Base-by-base conservation (phyloP, 2,329 filamentous ascomycete species). In the Ophiostoma tasmaniense region DNA sequence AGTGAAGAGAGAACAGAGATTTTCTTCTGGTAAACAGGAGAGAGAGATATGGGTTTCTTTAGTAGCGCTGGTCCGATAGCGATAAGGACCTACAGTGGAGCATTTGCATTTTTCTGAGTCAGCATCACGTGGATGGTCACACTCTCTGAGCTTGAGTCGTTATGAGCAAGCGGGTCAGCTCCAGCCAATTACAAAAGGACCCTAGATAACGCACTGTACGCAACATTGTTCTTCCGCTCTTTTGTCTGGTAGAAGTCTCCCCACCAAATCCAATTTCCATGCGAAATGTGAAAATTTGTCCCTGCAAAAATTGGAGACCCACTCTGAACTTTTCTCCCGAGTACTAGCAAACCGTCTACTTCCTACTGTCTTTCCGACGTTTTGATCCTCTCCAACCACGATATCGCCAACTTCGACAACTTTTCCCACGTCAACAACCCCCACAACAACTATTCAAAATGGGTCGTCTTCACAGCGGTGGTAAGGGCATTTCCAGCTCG, bases 401-500 rank as follows among this genome's bases (percentile, higher is more conserved):
- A 66, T 22, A 64, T 64, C 61, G 61, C 61, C 64, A 66, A 70
- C 68, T 64, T 68, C 71, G 72, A 74, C 73, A 74, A 74, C 71
- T 74, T 30, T 73, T 75, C 73, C 73, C 77, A 76, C 79, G 74
- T 74, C 77, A 76, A 76, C 74, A 70, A 66, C 39, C 52, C 61
- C 61, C 35, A 17, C 66, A 39, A 37, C 66, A 78, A 76, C 79
- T 79, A 55, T 81, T 78, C 82, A 91, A 83, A 76, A 96, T 96
- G 92, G 92, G 93, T 90, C 90, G 94, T 87, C 90, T 98, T 90
- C 96, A 99, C 90, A 91, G 87, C 88, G 97, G 97, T 80, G 94
- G 95, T 86, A 98, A 98, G 92, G 96, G 95, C 84, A 99, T 99
- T 85, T 93, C 92, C 76, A 84, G 92, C 84, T 97, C 92, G 73